A percentile compares a stretch with the other conserved stretches of the same genome.
Conservation (phyloP, 2,329 filamentous ascomycete species). For the Fonsecaea multimorphosa region DNA sequence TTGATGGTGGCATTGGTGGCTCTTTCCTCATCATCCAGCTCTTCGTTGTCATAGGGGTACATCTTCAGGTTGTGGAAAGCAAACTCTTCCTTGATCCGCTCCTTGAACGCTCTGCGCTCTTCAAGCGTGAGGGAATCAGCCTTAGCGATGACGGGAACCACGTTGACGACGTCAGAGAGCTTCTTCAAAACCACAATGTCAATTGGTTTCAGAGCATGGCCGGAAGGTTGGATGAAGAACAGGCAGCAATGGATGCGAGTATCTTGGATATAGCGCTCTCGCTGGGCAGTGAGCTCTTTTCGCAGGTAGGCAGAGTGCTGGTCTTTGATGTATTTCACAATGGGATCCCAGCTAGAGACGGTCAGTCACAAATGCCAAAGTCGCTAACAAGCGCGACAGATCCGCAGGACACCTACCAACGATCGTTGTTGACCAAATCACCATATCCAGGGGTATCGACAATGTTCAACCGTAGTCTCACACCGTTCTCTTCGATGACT, state of each 20-base stretch:
- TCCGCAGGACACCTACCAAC: constrained; percentile 64
- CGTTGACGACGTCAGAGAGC: constrained; percentile 98
- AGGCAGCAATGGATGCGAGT: constrained; percentile 99
- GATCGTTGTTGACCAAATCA: constrained; percentile 99
- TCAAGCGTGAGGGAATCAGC: constrained; percentile 94
- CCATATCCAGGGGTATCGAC: constrained; percentile 98
- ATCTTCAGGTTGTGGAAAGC: constrained; percentile 99
- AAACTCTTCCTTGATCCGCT: constrained; percentile 99
- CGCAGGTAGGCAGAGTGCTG: constrained; percentile 98
- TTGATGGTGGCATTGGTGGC: constrained; percentile 95
- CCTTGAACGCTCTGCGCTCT: constrained; percentile 96
- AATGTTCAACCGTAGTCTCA: constrained; percentile 96
- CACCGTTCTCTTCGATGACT: constrained; percentile 98
- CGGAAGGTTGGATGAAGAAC: constrained; percentile 99
- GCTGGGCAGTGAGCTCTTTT: constrained; percentile 98
- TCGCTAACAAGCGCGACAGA: background rate
- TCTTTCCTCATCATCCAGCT: constrained; percentile 96
- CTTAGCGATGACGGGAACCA: constrained; percentile 98
- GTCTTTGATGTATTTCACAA: constrained; percentile 99
- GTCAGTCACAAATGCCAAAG: constrained; percentile 31
- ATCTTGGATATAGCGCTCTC: constrained; percentile 98
- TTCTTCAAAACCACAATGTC: constrained; percentile 99
- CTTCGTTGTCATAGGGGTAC: constrained; percentile 99
- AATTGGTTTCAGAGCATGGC: constrained; percentile 97
- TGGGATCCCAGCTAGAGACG: constrained; percentile 81